Percentiles rank a stretch among this genome's conserved stretches.
Evolutionary conservation across 2,329 filamentous ascomycete genomes (phyloP).

Genomic region (Epichloe festucae): DNA sequence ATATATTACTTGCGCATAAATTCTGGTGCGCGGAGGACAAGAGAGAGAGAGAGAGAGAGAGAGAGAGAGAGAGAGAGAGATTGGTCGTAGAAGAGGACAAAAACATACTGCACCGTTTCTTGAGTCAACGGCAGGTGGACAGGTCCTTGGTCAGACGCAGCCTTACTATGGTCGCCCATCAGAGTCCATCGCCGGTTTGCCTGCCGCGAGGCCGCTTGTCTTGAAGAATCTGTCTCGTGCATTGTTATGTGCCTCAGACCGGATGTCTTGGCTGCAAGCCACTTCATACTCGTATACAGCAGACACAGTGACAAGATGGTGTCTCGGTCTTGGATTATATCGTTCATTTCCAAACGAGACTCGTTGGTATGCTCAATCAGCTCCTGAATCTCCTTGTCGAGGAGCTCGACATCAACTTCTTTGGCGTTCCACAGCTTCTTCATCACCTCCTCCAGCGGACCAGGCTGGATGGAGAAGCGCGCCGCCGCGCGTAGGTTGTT

Average conservation of each 20-base stretch:
- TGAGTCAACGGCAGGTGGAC: slow-evolving; percentile 80
- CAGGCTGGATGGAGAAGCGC: slow-evolving; percentile 53
- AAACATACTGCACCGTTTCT: slow-evolving; percentile 64
- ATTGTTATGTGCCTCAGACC: slow-evolving; percentile 71
- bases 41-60: not conserved
- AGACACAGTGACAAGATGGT: slow-evolving; percentile 74
- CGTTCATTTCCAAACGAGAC: slow-evolving; percentile 55
- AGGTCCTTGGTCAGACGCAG: slow-evolving; percentile 46
- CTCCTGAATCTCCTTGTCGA: slow-evolving; percentile 49
- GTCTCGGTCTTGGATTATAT: slow-evolving; percentile 83
- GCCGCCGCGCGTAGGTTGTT: slow-evolving; percentile 57
- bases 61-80: not conserved
- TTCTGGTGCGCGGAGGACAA: not conserved
- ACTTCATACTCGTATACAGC: slow-evolving; percentile 95
- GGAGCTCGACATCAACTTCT: slow-evolving; percentile 36
- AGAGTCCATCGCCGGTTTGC: slow-evolving; percentile 74
- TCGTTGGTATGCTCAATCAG: slow-evolving; percentile 46
- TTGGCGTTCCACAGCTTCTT: slow-evolving; percentile 50
- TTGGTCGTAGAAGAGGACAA: not conserved
- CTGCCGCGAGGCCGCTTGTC: slow-evolving; percentile 37
- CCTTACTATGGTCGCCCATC: slow-evolving; percentile 49
- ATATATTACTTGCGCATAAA: not conserved
- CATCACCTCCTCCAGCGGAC: slow-evolving; percentile 60
- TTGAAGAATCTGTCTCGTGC: slow-evolving; percentile 54
- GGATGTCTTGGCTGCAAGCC: slow-evolving; percentile 76